These are phyloP conservation scores for Davidsoniella eucalypti DNA, from an alignment of 2,329 filamentous ascomycete genomes.

Conservation along the genomic window DNA sequence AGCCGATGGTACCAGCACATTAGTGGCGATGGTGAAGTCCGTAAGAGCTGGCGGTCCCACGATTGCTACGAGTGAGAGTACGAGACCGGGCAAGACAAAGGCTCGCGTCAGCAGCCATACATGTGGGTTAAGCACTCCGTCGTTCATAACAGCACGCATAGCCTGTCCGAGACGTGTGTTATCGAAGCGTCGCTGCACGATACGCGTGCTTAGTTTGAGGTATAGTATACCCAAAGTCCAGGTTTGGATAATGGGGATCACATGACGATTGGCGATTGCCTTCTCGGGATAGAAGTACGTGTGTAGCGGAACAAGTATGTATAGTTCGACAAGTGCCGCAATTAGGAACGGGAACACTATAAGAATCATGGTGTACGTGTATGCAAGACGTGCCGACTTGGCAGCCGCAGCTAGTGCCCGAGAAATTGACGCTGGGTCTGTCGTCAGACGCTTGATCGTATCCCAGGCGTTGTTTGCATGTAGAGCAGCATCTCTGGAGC, in stretches of 20 bases:
- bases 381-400: constrained; percentile 29
- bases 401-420: constrained; percentile 17
- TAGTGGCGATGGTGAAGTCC: constrained; percentile 9
- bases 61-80: constrained; percentile 47
- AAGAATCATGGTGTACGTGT: constrained; percentile 59
- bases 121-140: constrained; percentile 67
- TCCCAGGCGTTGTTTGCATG: background rate
- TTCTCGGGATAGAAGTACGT: constrained; percentile 46
- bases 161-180: constrained; percentile 54
- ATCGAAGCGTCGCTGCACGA: constrained; percentile 2
- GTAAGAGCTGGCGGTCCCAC: constrained; percentile 37
- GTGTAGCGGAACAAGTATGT: constrained; percentile 72
- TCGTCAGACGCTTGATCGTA: background rate
- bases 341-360: constrained; percentile 70
- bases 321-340: constrained; percentile 69
- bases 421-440: constrained; percentile 15
- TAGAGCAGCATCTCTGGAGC: constrained; percentile 20
- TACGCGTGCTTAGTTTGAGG: constrained; percentile 57
- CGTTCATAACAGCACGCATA: constrained; percentile 54
- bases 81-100: constrained; percentile 60
- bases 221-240: constrained; percentile 91
- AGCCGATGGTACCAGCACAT: constrained; percentile 9
- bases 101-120: constrained; percentile 64
- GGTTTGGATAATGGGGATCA: constrained; percentile 74
- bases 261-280: constrained; percentile 31